Percentiles rank a stretch among this genome's conserved stretches.
Conservation (phyloP, 2,329 filamentous ascomycete genomes). For the Chalara sp. region DNA sequence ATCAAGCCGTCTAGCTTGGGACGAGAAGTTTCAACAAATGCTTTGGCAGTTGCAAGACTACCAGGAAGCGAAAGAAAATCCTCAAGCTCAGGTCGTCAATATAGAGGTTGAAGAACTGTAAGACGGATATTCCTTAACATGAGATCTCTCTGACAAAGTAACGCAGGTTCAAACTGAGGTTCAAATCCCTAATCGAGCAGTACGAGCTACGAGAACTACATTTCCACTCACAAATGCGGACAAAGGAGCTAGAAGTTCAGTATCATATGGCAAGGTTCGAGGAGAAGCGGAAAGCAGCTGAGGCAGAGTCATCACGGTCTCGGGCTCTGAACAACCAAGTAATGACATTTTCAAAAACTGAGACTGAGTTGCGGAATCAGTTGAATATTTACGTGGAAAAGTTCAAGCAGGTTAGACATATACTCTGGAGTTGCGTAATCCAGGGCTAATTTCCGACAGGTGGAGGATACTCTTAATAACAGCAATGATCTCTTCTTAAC, state of each 20-base stretch:
- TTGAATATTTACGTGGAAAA: slow-evolving; percentile 98
- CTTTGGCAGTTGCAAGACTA: slow-evolving; percentile 82
- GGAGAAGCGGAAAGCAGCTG: slow-evolving; percentile 81
- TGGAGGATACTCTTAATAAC: slow-evolving; percentile 97
- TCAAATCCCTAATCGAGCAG: slow-evolving; percentile 93
- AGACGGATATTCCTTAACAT: slow-evolving; percentile 24
- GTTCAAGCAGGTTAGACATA: slow-evolving; percentile 83
- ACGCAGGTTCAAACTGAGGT: slow-evolving; percentile 70
- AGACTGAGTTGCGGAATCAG: slow-evolving; percentile 87
- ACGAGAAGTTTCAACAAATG: slow-evolving; percentile 75
- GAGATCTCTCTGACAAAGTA: slow-evolving; percentile 33
- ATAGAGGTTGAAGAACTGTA: slow-evolving; percentile 87
- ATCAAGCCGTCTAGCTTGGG: slow-evolving; percentile 73
- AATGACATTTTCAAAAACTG: slow-evolving; percentile 91
- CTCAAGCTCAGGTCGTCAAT: slow-evolving; percentile 73
- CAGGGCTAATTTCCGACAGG: slow-evolving; percentile 54
- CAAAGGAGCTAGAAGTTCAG: slow-evolving; percentile 93
- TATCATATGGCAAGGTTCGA: slow-evolving; percentile 85
- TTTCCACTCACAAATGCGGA: slow-evolving; percentile 84
- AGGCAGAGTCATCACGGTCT: slow-evolving; percentile 71
- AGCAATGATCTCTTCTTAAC: slow-evolving; percentile 96
- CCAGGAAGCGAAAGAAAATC: slow-evolving; percentile 78
- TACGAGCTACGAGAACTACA: slow-evolving; percentile 94
- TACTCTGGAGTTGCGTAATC: background rate
- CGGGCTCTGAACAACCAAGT: slow-evolving; percentile 86